phyloP scores from a whole-genome alignment of 176 grass and related monocot species.

The Eleusine coracana region DNA sequence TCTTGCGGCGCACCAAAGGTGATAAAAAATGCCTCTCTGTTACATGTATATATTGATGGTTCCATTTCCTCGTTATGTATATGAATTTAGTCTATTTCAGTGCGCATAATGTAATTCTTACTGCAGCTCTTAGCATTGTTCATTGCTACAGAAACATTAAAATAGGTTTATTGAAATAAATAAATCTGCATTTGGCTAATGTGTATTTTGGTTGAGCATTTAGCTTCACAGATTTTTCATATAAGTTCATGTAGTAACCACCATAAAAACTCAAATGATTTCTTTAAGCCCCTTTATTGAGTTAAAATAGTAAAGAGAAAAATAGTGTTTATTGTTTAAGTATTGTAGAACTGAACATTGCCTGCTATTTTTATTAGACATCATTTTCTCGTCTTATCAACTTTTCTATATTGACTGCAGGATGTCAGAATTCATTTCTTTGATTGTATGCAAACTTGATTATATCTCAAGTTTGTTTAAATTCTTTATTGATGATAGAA shows the following conservation, averaged over 20 bases:
- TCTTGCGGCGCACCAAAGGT: constrained; percentile 98
- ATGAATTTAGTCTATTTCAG: constrained; percentile 7
- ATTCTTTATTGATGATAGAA: constrained; percentile 33
- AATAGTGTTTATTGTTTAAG: constrained; percentile 21
- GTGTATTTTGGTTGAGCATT: constrained; percentile 4
- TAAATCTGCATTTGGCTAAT: constrained; percentile 19
- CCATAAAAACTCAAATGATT: constrained; percentile 6
- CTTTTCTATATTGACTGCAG: constrained; percentile 17
- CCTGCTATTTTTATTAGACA: constrained; percentile 27
- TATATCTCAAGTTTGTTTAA: constrained; percentile 24
- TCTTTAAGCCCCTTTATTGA: background rate
- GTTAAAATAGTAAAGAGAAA: background rate
- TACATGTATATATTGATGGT: background rate
- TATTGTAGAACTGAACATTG: constrained; percentile 10
- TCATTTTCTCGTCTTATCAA: background rate
- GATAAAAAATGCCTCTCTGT: constrained; percentile 30
- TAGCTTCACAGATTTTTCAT: background rate
- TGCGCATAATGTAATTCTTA: constrained; percentile 23
- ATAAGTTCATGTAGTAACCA: constrained; percentile 3
- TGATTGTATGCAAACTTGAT: background rate
- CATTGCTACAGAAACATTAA: constrained; percentile 12
- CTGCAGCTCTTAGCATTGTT: constrained; percentile 5
- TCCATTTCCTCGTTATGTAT: constrained; percentile 9
- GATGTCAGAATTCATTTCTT: constrained; percentile 15
- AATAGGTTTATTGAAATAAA: constrained; percentile 19